Conservation (phyloP, 768 basidiomycete species). For the Russula earlei region DNA sequence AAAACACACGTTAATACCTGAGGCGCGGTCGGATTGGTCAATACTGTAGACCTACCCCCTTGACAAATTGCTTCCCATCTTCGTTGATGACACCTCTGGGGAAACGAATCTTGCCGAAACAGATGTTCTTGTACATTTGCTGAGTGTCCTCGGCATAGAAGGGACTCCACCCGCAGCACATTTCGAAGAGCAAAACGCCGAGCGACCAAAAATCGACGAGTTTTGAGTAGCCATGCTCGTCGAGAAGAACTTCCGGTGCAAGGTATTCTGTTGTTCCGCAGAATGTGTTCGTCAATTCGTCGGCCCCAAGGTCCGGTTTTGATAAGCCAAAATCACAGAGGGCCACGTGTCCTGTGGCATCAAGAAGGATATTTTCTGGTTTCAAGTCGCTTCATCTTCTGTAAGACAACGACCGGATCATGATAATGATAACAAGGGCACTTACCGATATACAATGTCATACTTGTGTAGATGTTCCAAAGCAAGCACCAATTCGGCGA, state of each 20-base stretch:
- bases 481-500: slow-evolving; percentile 91
- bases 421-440: slow-evolving; percentile 24
- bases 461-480: slow-evolving; percentile 97
- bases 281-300: slow-evolving; percentile 97
- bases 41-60: slow-evolving; percentile 59
- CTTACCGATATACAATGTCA: slow-evolving; percentile 86
- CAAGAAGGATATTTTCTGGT: slow-evolving; percentile 96
- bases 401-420: neutral
- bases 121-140: slow-evolving; percentile 99
- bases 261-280: slow-evolving; percentile 99
- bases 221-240: slow-evolving; percentile 97
- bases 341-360: slow-evolving; percentile 97
- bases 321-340: slow-evolving; percentile 98
- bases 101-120: slow-evolving; percentile 98
- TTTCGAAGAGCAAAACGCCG: slow-evolving; percentile 94
- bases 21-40: neutral
- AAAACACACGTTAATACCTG: neutral
- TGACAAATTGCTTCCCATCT: slow-evolving; percentile 98
- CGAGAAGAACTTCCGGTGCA: slow-evolving; percentile 95
- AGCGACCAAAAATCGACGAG: slow-evolving; percentile 98
- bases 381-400: slow-evolving; percentile 67
- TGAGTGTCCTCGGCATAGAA: slow-evolving; percentile 99
- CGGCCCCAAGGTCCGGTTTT: slow-evolving; percentile 86
- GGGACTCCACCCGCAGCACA: slow-evolving; percentile 99
- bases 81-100: slow-evolving; percentile 95